Conservation (phyloP, 2,329 filamentous ascomycete species). For the Colletotrichum aenigma region DNA sequence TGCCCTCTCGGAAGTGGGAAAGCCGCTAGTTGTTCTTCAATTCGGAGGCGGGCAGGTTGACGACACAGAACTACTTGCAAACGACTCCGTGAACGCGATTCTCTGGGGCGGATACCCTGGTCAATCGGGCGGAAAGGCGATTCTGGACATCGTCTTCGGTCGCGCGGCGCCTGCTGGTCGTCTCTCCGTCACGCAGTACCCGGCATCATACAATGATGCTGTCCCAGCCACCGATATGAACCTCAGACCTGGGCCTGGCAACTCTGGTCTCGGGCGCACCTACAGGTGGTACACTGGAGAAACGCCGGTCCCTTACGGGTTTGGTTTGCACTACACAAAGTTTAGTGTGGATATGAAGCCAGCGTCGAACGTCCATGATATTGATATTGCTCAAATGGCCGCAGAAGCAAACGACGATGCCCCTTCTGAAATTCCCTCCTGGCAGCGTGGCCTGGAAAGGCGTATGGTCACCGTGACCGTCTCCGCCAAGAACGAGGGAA, state of each 20-base stretch:
- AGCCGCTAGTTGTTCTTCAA: conserved; percentile 56
- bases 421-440: neutral
- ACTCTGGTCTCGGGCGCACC: conserved; percentile 52
- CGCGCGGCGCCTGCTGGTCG: conserved; percentile 54
- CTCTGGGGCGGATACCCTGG: conserved; percentile 66
- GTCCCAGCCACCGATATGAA: conserved; percentile 61
- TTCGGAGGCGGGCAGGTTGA: conserved; percentile 61
- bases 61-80: conserved; percentile 49
- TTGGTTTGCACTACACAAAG: conserved; percentile 62
- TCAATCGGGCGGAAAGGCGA: conserved; percentile 60
- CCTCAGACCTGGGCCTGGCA: conserved; percentile 42
- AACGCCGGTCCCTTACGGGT: conserved; percentile 56
- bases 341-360: conserved; percentile 37
- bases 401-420: neutral
- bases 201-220: conserved; percentile 51
- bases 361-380: neutral
- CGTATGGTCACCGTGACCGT: conserved; percentile 37
- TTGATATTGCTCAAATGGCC: neutral
- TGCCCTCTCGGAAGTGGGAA: conserved; percentile 38
- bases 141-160: conserved; percentile 59
- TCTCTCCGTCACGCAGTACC: conserved; percentile 61
- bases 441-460: neutral
- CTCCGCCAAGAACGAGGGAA: conserved; percentile 52
- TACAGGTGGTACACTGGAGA: conserved; percentile 62
- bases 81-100: conserved; percentile 53